phyloP scores from a whole-genome alignment of 768 basidiomycete species.

The Termitomyces sp. region DNA sequence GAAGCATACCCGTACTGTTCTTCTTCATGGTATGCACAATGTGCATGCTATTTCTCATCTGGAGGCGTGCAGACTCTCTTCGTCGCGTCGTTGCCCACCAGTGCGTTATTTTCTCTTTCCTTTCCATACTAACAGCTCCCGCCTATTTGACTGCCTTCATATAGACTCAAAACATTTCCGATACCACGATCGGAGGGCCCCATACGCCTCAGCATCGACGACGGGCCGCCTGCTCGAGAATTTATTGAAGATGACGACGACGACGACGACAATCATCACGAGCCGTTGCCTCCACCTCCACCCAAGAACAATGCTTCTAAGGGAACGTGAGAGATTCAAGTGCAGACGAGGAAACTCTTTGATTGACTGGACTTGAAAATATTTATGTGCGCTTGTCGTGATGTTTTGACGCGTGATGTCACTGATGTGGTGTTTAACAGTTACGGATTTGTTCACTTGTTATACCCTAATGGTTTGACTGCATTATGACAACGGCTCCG shows the following conservation, averaged over 20 bases:
- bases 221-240: slow-evolving; percentile 64
- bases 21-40: slow-evolving; percentile 55
- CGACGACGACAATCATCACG: slow-evolving; percentile 36
- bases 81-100: slow-evolving; percentile 58
- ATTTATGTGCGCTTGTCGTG: neutral
- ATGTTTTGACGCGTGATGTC: neutral
- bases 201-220: slow-evolving; percentile 66
- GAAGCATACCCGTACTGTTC: slow-evolving; percentile 46
- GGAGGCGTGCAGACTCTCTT: slow-evolving; percentile 52
- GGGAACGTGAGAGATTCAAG: neutral
- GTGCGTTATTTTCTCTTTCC: slow-evolving; percentile 30
- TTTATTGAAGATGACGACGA: slow-evolving; percentile 41
- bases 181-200: slow-evolving; percentile 48
- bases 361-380: neutral
- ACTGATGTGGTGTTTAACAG: neutral
- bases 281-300: slow-evolving; percentile 12
- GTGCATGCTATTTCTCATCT: slow-evolving; percentile 54
- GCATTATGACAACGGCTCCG: too few species aligned
- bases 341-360: neutral
- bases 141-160: neutral
- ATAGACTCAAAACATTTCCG: slow-evolving; percentile 44
- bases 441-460: neutral
- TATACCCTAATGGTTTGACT: neutral
- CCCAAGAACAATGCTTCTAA: neutral
- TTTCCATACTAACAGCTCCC: neutral